Percentiles rank a stretch among this genome's conserved stretches.
Conservation (phyloP, 2,329 filamentous ascomycete species). For the Fusarium poae region DNA sequence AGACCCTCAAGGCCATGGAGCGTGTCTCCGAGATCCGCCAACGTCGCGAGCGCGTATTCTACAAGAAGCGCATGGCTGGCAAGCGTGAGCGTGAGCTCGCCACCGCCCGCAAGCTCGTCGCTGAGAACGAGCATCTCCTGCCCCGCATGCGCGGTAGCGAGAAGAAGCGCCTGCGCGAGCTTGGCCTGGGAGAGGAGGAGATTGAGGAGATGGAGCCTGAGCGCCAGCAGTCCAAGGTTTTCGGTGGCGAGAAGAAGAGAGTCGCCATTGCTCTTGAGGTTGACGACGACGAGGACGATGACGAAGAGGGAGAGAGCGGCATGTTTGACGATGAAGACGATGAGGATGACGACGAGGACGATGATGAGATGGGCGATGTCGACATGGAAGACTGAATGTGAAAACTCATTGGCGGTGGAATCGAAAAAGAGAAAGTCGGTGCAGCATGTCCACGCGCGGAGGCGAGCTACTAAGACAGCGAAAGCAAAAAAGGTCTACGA, state of each 20-base stretch:
- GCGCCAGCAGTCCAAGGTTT: conserved; percentile 55
- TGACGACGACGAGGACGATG: conserved; percentile 54
- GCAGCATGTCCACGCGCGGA: conserved; percentile 19
- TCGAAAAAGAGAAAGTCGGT: conserved; percentile 22
- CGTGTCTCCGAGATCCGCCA: conserved; percentile 87
- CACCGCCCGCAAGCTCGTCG: conserved; percentile 87
- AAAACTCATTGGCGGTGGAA: not conserved
- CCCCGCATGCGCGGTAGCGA: conserved; percentile 77
- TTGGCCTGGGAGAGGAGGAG: conserved; percentile 64
- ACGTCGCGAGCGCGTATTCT: conserved; percentile 89
- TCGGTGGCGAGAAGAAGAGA: conserved; percentile 59
- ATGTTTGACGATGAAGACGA: conserved; percentile 54
- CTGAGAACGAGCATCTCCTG: conserved; percentile 92
- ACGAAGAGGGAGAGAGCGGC: conserved; percentile 49
- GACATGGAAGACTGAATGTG: conserved; percentile 50
- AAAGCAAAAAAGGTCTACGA: conserved; percentile 28
- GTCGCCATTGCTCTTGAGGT: conserved; percentile 53
- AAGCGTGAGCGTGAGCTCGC: conserved; percentile 86
- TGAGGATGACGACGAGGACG: conserved; percentile 53
- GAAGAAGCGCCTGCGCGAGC: conserved; percentile 69
- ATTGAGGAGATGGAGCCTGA: conserved; percentile 60
- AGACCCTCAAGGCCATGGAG: conserved; percentile 92
- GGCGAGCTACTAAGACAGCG: not conserved
- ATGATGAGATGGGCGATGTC: conserved; percentile 51
- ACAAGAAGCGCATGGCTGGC: conserved; percentile 92